Evolutionary conservation across 805 yeast genomes (phyloP).

Genomic region (Myxozyma neglecta): DNA sequence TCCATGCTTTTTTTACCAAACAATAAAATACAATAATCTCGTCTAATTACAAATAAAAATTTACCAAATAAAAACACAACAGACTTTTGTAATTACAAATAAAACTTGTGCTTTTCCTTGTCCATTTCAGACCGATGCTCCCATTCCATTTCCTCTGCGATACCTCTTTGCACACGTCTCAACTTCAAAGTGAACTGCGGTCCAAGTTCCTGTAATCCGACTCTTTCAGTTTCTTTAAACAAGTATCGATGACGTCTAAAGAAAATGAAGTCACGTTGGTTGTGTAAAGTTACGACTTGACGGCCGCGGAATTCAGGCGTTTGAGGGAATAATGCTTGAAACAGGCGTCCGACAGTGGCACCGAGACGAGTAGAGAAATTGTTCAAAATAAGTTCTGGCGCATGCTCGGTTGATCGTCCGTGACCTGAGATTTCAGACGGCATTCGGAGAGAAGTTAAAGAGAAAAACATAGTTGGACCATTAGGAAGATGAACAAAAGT

Average conservation of each 20-base stretch:
- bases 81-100: conserved; percentile 53
- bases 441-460: conserved; percentile 72
- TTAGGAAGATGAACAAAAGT: conserved; percentile 91
- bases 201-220: conserved; percentile 93
- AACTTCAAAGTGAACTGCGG: conserved; percentile 92
- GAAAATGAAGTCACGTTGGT: conserved; percentile 92
- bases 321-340: conserved; percentile 90
- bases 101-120: conserved; percentile 89
- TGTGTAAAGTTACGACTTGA: conserved; percentile 92
- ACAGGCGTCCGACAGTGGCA: conserved; percentile 85
- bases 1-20: neutral
- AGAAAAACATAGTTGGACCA: conserved; percentile 94
- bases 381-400: conserved; percentile 88
- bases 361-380: conserved; percentile 93
- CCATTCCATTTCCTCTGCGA: conserved; percentile 92
- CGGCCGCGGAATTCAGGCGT: conserved; percentile 93
- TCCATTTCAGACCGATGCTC: conserved; percentile 97
- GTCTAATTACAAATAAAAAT: neutral
- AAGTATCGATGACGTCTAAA: conserved; percentile 93
- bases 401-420: conserved; percentile 85
- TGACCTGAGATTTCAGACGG: conserved; percentile 80
- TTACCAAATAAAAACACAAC: neutral
- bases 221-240: conserved; percentile 85
- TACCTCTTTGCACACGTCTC: conserved; percentile 86
- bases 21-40: neutral